Base-by-base conservation (phyloP, 208 protist genomes). In the Leishmania braziliensis region DNA sequence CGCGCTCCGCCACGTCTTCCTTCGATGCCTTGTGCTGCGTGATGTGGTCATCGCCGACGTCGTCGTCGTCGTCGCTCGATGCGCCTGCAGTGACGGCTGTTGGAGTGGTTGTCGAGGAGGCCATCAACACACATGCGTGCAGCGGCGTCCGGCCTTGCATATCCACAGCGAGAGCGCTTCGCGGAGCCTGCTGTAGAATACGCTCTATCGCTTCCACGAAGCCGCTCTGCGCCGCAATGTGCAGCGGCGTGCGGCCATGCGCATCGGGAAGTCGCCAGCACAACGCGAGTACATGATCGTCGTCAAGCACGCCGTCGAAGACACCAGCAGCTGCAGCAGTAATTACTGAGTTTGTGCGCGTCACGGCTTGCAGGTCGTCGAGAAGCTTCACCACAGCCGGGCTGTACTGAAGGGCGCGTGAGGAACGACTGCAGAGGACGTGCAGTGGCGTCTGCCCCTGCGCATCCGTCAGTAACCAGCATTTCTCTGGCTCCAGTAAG, bases 401-500 rank as follows among this genome's bases (percentile, higher is more conserved):
- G 5, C 54, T 53, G 33, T 43, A 60, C 83, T 96, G 91, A 29
- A 78, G 73, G 3, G 70, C 53, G 10, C 62, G 78, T 9, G 86
- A 85, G n/a, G 66, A 71, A 29, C 90, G 89, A 36, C 82, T 66
- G 74, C 90, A 96, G 16, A 96, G 65, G 43, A 91, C 48, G 83
- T 96, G 93, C 75, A 96, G 84, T 29, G 90, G 87, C 0, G 87
- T 94, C 26, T 84, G 83, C 5, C 83, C 88, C 0, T 83, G 54
- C 50, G 80, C 74, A 80, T 96, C 90, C 18, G 87, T 84, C 74
- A 89, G 51, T n/a, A 93, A 36, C 72, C 93, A 84, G 74, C 78
- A 72, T 58, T 83, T 58, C 72, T 84, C 66, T 43, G 78, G 75
- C 50, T 81, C 60, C 1, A 87, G 83, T 9, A 69, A 69, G 63